Evolutionary conservation across 192 early-diverging fungal species (phyloP).

Genomic region (Backusella morwellensis): DNA sequence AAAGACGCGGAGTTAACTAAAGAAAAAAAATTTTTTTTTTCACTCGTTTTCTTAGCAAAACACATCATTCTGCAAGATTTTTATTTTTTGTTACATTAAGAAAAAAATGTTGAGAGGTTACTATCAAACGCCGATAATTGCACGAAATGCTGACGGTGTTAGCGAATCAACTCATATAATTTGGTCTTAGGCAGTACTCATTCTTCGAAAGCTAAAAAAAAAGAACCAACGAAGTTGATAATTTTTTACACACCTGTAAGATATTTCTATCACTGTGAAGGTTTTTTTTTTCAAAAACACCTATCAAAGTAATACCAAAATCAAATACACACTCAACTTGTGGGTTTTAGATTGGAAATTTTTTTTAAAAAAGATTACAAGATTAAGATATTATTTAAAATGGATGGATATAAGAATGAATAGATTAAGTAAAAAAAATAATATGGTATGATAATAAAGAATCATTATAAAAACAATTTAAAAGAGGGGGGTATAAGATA

Average conservation of each 20-base stretch:
- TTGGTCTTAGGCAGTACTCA: neutral
- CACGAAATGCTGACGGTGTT: neutral
- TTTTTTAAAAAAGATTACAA: neutral
- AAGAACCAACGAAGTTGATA: neutral
- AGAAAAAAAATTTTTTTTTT: neutral
- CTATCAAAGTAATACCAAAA: neutral
- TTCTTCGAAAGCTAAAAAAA: neutral
- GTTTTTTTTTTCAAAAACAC: neutral
- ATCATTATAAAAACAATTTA: neutral
- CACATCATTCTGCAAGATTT: neutral
- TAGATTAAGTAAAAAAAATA: neutral
- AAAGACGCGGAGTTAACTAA: neutral
- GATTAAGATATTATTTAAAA: conserved; percentile 3
- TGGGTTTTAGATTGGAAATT: neutral
- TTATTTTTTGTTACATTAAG: neutral
- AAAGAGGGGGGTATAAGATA: neutral
- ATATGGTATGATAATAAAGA: neutral
- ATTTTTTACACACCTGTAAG: neutral
- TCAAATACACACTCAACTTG: neutral
- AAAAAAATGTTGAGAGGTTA: conserved; percentile 12
- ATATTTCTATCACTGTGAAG: neutral
- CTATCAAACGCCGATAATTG: conserved; percentile 14
- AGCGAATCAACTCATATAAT: conserved; percentile 11
- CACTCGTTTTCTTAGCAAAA: no score
- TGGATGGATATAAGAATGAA: neutral